Evolutionary conservation across 148 eudicot species (phyloP).

Genomic region (Cornus kousa): DNA sequence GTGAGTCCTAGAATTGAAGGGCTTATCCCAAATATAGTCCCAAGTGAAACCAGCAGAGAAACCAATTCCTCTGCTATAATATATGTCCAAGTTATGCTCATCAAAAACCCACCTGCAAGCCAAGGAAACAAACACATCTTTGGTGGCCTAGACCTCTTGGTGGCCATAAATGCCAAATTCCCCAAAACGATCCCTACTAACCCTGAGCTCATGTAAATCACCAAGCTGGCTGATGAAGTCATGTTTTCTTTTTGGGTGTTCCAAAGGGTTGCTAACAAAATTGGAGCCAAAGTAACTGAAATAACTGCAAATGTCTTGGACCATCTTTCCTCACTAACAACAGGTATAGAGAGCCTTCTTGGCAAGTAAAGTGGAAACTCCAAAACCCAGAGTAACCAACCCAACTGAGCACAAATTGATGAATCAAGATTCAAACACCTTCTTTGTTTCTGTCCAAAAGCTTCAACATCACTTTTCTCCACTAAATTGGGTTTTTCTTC

Average conservation of each 20-base stretch:
- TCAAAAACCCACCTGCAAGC: constrained; percentile 15
- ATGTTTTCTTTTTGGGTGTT: constrained; percentile 9
- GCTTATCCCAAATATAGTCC: constrained; percentile 16
- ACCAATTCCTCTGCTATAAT: constrained; percentile 19
- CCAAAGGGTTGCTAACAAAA: constrained; percentile 17
- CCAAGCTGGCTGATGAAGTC: neutral
- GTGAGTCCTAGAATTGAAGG: constrained; percentile 23
- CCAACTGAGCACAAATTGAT: neutral
- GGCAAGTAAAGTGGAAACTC: constrained; percentile 24
- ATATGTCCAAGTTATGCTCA: constrained; percentile 25
- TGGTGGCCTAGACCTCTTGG: constrained; percentile 11
- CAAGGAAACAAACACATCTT: constrained; percentile 8
- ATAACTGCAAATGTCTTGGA: constrained; percentile 20
- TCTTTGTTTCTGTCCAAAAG: neutral
- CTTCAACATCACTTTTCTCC: neutral
- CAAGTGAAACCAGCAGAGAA: constrained; percentile 19
- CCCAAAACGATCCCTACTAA: constrained; percentile 13
- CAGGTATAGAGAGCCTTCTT: constrained; percentile 21
- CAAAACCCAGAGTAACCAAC: neutral
- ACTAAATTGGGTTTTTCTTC: constrained; percentile 9
- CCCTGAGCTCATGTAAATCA: constrained; percentile 3
- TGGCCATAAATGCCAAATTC: neutral
- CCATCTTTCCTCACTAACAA: constrained; percentile 17
- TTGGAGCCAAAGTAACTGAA: constrained; percentile 23
- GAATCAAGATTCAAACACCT: neutral